Percentiles rank a stretch among this genome's conserved stretches.
Evolutionary conservation across 2,329 filamentous ascomycete species (phyloP).

Genomic region (Mariannaea sp.): DNA sequence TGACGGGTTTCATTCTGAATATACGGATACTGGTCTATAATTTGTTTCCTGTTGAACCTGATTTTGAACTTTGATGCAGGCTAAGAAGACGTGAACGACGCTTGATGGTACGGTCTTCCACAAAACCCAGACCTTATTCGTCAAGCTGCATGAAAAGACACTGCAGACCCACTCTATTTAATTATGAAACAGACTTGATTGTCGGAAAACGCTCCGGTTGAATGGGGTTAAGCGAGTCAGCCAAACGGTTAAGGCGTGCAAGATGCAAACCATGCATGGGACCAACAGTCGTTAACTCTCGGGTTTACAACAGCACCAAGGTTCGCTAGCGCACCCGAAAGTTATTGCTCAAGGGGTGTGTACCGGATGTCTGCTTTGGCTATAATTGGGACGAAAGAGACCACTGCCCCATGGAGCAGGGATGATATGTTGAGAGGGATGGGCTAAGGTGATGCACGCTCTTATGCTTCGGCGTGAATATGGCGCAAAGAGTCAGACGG

Average conservation of each 20-base stretch:
- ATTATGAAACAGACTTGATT: constrained; percentile 30
- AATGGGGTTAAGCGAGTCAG: constrained; percentile 20
- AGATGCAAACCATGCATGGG: constrained; percentile 26
- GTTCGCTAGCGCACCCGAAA: constrained; percentile 13
- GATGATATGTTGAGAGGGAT: constrained; percentile 21
- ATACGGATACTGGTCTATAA: not conserved
- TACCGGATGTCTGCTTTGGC: constrained; percentile 9
- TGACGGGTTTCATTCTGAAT: constrained; percentile 9
- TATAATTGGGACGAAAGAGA: constrained; percentile 11
- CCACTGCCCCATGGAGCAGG: constrained; percentile 12
- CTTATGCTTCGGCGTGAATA: constrained; percentile 34
- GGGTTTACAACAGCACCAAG: constrained; percentile 12
- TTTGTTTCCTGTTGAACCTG: not conserved
- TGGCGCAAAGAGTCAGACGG: constrained; percentile 25
- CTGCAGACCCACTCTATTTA: constrained; percentile 8
- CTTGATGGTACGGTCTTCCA: constrained; percentile 8
- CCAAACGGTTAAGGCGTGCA: constrained; percentile 25
- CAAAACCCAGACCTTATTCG: constrained; percentile 23
- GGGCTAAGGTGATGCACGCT: constrained; percentile 32
- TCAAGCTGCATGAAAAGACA: constrained; percentile 12
- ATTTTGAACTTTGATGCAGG: constrained; percentile 9
- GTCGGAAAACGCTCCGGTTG: constrained; percentile 26
- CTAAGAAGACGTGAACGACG: constrained; percentile 5
- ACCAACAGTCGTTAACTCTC: constrained; percentile 21
- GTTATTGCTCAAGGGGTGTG: not conserved